Evolutionary conservation across 2,329 filamentous ascomycete species (phyloP).

Genomic region (Aspergillus intermedius): DNA sequence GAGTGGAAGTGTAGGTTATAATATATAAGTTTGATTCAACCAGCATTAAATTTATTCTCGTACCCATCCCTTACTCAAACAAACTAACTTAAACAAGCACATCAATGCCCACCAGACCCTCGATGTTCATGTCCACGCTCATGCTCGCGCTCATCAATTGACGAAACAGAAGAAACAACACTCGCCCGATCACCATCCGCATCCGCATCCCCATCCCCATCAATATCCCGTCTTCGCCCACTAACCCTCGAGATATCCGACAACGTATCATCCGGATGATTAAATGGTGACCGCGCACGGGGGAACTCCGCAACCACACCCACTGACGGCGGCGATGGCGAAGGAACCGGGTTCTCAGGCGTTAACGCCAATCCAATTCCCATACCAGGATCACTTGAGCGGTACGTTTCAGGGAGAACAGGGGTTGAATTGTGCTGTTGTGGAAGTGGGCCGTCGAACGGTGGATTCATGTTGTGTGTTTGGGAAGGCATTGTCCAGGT

Average conservation of each 20-base stretch:
- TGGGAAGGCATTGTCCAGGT: too few species aligned
- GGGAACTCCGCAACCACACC: neutral
- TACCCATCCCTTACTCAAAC: too few species aligned
- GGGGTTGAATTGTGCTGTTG: too few species aligned
- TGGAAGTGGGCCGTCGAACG: too few species aligned
- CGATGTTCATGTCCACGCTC: neutral
- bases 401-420: too few species aligned
- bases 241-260: conserved; percentile 21
- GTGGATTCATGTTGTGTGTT: too few species aligned
- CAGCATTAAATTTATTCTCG: neutral
- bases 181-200: conserved; percentile 7
- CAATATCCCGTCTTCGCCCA: conserved; percentile 1
- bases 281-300: conserved; percentile 17
- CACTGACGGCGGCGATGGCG: neutral
- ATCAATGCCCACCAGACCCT: neutral
- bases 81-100: neutral
- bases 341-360: neutral
- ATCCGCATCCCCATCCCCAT: conserved; percentile 2
- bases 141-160: conserved; percentile 13
- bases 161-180: conserved; percentile 28
- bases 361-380: neutral
- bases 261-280: conserved; percentile 18
- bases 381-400: neutral
- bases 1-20: neutral
- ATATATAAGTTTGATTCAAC: neutral